Evolutionary conservation across 148 eudicot species (phyloP).

Genomic region (Chenopodium berlandieri): DNA sequence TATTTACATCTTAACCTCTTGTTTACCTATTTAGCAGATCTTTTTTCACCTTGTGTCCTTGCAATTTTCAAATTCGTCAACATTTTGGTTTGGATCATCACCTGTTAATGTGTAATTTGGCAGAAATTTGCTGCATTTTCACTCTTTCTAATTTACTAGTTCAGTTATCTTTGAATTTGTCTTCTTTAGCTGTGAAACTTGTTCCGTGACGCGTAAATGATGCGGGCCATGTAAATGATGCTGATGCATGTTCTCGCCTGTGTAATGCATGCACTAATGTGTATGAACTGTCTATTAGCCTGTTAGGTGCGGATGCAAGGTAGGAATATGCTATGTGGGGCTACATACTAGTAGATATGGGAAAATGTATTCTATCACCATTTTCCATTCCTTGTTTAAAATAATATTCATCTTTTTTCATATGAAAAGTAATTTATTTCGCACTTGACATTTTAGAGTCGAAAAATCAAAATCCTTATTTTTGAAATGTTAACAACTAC

Average conservation of each 20-base stretch:
- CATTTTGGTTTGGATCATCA: not conserved
- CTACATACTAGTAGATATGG: too few relatives aligned
- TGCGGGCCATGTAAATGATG: not conserved
- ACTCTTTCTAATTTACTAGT: not conserved
- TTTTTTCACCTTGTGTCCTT: not conserved
- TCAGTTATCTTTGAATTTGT: not conserved
- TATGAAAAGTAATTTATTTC: too few relatives aligned
- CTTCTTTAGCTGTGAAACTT: not conserved
- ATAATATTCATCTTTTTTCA: too few relatives aligned
- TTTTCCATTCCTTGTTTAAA: too few relatives aligned
- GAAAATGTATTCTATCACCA: too few relatives aligned
- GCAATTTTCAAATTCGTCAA: not conserved
- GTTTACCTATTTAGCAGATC: not conserved
- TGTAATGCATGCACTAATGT: too few relatives aligned
- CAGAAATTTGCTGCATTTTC: not conserved
- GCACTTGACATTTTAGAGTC: too few relatives aligned
- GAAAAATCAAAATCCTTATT: too few relatives aligned
- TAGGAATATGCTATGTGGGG: too few relatives aligned
- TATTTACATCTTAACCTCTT: not conserved
- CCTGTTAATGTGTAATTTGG: not conserved
- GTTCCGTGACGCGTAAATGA: not conserved
- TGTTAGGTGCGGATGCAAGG: too few relatives aligned
- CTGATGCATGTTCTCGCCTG: not conserved
- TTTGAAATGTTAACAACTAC: too few relatives aligned
- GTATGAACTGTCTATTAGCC: too few relatives aligned